Evolutionary conservation across 768 basidiomycete species (phyloP).

Genomic region (Boletus subparvulus): DNA sequence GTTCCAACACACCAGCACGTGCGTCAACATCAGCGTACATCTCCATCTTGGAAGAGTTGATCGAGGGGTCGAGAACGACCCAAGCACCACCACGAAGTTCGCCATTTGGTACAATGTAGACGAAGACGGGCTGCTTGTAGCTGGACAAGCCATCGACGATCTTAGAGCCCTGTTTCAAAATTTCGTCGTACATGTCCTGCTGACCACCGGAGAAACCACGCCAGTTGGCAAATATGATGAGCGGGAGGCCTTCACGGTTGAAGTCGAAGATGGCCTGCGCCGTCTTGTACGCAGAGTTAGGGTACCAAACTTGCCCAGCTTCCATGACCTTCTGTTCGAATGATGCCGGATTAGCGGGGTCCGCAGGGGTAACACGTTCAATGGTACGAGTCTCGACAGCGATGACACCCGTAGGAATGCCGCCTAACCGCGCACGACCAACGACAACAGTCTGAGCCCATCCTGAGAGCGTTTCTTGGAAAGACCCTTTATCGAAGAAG

Average conservation of each 20-base stretch:
- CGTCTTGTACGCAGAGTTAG: slow-evolving; percentile 99
- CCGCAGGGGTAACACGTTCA: slow-evolving; percentile 94
- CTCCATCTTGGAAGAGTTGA: slow-evolving; percentile 97
- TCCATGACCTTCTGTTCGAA: slow-evolving; percentile 99
- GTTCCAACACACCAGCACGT: slow-evolving; percentile 94
- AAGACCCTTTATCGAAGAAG: slow-evolving; percentile 96
- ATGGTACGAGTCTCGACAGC: slow-evolving; percentile 97
- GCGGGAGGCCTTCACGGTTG: slow-evolving; percentile 92
- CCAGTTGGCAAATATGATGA: slow-evolving; percentile 99
- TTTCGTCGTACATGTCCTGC: slow-evolving; percentile 98
- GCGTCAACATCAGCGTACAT: slow-evolving; percentile 98
- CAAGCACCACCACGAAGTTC: slow-evolving; percentile 98
- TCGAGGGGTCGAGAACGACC: slow-evolving; percentile 98
- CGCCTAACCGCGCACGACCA: slow-evolving; percentile 93
- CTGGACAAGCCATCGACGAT: slow-evolving; percentile 97
- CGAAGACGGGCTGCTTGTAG: slow-evolving; percentile 97
- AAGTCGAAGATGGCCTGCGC: slow-evolving; percentile 99
- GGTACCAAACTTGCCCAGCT: slow-evolving; percentile 99
- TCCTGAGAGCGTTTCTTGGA: slow-evolving; percentile 97
- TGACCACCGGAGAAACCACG: slow-evolving; percentile 99
- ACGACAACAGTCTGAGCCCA: slow-evolving; percentile 99
- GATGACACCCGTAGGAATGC: slow-evolving; percentile 97
- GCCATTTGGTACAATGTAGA: slow-evolving; percentile 98
- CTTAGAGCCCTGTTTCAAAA: slow-evolving; percentile 95
- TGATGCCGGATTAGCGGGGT: slow-evolving; percentile 94